These are phyloP conservation scores for Elaeis oleifera DNA, from an alignment of 202 grass and related monocot genomes.

Conservation along the genomic window DNA sequence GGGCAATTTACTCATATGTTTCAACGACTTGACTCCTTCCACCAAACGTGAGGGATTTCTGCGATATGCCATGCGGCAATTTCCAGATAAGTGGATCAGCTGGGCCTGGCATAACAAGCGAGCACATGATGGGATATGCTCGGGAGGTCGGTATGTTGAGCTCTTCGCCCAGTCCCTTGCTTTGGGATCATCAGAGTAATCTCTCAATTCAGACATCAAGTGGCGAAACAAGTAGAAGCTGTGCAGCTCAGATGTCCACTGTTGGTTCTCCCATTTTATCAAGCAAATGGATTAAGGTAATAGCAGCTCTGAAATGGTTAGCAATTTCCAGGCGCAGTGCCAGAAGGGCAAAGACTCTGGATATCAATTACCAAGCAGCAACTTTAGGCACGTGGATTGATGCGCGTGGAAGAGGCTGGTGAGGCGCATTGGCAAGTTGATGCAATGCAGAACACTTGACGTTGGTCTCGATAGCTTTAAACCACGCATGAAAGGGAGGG, in stretches of 20 bases:
- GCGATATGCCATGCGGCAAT: constrained; percentile 35
- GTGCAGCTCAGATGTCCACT: background rate
- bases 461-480: no score
- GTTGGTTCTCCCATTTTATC: background rate
- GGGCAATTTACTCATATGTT: constrained; percentile 18
- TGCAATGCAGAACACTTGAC: background rate
- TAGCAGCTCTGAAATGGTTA: constrained; percentile 10
- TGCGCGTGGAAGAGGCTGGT: background rate
- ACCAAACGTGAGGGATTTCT: constrained; percentile 29
- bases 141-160: constrained; percentile 19
- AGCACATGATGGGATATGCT: constrained; percentile 21
- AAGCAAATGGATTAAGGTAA: constrained; percentile 9
- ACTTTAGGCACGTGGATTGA: background rate
- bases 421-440: background rate
- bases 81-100: constrained; percentile 52
- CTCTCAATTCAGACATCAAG: constrained; percentile 15
- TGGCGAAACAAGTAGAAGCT: background rate
- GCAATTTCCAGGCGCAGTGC: constrained; percentile 7
- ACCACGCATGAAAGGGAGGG: no score
- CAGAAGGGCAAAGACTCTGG: constrained; percentile 1
- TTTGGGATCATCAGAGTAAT: constrained; percentile 31
- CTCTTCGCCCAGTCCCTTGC: constrained; percentile 12
- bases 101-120: constrained; percentile 36
- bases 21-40: constrained; percentile 32
- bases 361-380: background rate